Conservation (phyloP, 495 filamentous ascomycete genomes). For the Neurospora sublineolata region DNA sequence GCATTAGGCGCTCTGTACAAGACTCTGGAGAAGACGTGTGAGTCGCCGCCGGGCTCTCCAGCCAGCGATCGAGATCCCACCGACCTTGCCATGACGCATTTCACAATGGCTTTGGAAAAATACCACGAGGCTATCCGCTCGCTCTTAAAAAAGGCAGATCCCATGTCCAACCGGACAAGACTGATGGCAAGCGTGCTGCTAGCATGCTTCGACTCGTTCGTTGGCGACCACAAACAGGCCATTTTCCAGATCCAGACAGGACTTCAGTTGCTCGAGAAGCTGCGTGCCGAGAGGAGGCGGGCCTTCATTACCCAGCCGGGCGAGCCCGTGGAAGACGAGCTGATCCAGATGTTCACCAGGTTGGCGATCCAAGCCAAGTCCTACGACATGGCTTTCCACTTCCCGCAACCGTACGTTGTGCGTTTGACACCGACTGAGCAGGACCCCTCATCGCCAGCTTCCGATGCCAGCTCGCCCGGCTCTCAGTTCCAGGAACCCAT, state of each 20-base stretch:
- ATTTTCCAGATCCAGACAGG: conserved; percentile 36
- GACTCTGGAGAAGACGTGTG: conserved; percentile 41
- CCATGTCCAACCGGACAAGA: conserved; percentile 29
- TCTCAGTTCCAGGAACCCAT: conserved; percentile 28
- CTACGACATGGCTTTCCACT: conserved; percentile 50
- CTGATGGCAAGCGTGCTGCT: conserved; percentile 39
- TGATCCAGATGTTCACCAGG: conserved; percentile 46
- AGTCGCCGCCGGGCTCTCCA: conserved; percentile 36
- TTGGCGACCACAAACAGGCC: conserved; percentile 38
- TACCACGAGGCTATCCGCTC: conserved; percentile 33
- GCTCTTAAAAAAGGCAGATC: conserved; percentile 22
- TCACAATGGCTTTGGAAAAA: conserved; percentile 33
- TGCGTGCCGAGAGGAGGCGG: conserved; percentile 29
- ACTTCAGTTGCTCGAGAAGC: conserved; percentile 31
- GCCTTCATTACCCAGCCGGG: conserved; percentile 27
- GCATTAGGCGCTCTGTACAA: conserved; percentile 55
- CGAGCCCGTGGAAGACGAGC: conserved; percentile 43
- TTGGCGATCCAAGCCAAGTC: conserved; percentile 48
- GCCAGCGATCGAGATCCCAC: conserved; percentile 14
- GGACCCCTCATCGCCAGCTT: conserved; percentile 27
- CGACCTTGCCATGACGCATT: conserved; percentile 29
- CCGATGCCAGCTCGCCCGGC: conserved; percentile 31
- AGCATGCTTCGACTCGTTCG: conserved; percentile 41
- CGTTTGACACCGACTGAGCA: conserved; percentile 30
- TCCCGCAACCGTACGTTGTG: conserved; percentile 44